A percentile compares a stretch with the other conserved stretches of the same genome.
These are phyloP conservation scores for Zhuliangozyma blackwelliae DNA, from an alignment of 1,139 yeast genomes.

Conservation along the genomic window DNA sequence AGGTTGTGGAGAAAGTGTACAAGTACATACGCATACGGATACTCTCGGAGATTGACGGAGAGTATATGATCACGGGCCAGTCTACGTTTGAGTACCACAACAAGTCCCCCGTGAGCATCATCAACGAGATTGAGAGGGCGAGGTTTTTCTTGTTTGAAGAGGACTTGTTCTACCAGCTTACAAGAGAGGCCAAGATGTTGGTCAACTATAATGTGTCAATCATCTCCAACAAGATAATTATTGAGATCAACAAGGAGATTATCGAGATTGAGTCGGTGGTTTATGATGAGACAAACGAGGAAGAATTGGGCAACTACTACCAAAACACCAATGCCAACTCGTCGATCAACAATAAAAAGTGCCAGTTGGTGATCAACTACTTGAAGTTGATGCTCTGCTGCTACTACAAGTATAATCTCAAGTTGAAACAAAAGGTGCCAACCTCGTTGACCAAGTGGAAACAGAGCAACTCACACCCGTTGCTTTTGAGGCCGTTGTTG, in stretches of 20 bases:
- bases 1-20: slow-evolving; percentile 24
- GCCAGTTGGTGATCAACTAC: slow-evolving; percentile 50
- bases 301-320: slow-evolving; percentile 28
- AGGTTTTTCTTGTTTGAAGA: slow-evolving; percentile 80
- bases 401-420: slow-evolving; percentile 50
- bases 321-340: slow-evolving; percentile 29
- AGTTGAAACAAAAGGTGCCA: slow-evolving; percentile 43
- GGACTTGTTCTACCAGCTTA: slow-evolving; percentile 67
- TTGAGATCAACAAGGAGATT: slow-evolving; percentile 62
- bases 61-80: slow-evolving; percentile 47
- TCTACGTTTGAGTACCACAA: slow-evolving; percentile 27
- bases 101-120: slow-evolving; percentile 25
- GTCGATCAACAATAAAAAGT: slow-evolving; percentile 35
- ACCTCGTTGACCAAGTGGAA: slow-evolving; percentile 51
- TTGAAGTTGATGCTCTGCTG: slow-evolving; percentile 60
- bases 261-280: slow-evolving; percentile 67
- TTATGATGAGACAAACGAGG: slow-evolving; percentile 43
- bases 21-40: slow-evolving; percentile 52
- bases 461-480: slow-evolving; percentile 43
- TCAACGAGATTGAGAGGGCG: slow-evolving; percentile 54
- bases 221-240: slow-evolving; percentile 59
- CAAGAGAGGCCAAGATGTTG: slow-evolving; percentile 69
- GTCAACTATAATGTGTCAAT: slow-evolving; percentile 71
- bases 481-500: slow-evolving; percentile 60
- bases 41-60: slow-evolving; percentile 50